Percentiles rank a stretch among this genome's conserved stretches.
Conservation (phyloP, 208 protist genomes). For the Leishmania mexicana region DNA sequence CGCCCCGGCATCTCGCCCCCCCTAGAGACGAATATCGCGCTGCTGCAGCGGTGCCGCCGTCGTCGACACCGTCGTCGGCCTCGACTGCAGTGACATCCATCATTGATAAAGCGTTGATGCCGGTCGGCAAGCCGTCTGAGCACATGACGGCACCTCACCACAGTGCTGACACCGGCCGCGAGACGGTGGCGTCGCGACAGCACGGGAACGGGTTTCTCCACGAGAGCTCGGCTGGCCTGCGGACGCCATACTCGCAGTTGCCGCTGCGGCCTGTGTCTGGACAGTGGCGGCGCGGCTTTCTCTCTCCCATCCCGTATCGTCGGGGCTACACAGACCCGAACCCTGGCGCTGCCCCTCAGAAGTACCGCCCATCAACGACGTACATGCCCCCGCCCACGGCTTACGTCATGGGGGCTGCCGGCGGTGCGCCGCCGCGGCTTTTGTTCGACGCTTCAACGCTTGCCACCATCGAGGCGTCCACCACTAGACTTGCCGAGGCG, state of each 20-base stretch:
- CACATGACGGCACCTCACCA: slow-evolving; percentile 18
- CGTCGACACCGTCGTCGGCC: slow-evolving; percentile 1
- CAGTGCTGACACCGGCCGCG: neutral
- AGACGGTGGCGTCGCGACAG: neutral
- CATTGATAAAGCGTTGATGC: neutral
- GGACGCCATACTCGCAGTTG: slow-evolving; percentile 6
- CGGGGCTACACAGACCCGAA: slow-evolving; percentile 23
- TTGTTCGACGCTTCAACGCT: slow-evolving; percentile 10
- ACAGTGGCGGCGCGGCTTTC: neutral
- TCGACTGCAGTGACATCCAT: slow-evolving; percentile 1
- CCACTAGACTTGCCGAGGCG: slow-evolving; percentile 2
- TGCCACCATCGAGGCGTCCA: slow-evolving; percentile 24
- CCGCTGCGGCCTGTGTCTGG: neutral
- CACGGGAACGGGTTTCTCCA: neutral
- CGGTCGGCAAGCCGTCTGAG: slow-evolving; percentile 15
- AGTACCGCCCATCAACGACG: slow-evolving; percentile 8
- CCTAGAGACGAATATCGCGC: neutral
- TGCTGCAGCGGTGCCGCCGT: neutral
- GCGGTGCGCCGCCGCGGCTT: slow-evolving; percentile 12
- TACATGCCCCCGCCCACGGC: slow-evolving; percentile 33
- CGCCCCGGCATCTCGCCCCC: neutral
- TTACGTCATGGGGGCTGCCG: slow-evolving; percentile 13
- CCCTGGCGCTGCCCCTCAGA: neutral
- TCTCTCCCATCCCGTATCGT: slow-evolving; percentile 17
- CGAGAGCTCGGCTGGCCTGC: neutral